Conservation (phyloP, 2,329 filamentous ascomycete genomes). For the Penicillium crustosum region DNA sequence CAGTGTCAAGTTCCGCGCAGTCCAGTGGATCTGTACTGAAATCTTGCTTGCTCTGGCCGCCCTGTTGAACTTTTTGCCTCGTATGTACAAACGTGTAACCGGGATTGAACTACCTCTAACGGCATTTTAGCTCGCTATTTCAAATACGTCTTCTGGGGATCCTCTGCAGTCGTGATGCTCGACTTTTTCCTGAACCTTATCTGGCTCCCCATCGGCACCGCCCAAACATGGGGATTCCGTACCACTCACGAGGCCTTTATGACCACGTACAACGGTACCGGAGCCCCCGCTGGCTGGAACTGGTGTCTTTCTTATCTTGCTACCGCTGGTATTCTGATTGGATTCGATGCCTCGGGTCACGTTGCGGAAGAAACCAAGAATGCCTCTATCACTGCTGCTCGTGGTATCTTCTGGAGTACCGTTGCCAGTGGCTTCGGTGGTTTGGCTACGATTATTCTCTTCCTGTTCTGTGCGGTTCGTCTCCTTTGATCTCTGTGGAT, state of each 20-base stretch:
- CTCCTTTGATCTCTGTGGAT: not conserved
- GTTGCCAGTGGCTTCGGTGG: constrained; percentile 58
- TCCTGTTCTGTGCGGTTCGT: constrained; percentile 54
- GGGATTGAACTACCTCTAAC: constrained; percentile 1
- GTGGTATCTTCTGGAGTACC: constrained; percentile 62
- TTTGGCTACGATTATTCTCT: constrained; percentile 57
- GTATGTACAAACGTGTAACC: constrained; percentile 34
- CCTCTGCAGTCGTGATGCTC: constrained; percentile 53
- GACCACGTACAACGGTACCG: constrained; percentile 60
- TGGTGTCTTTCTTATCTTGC: constrained; percentile 63
- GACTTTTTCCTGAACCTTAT: constrained; percentile 62
- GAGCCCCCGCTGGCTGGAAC: constrained; percentile 59
- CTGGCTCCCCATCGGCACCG: constrained; percentile 60
- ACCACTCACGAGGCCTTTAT: constrained; percentile 60
- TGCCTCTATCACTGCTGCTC: constrained; percentile 55
- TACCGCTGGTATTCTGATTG: constrained; percentile 61
- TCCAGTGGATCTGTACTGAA: constrained; percentile 62
- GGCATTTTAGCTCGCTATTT: constrained; percentile 24
- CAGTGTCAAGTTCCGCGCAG: constrained; percentile 59
- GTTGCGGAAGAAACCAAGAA: constrained; percentile 63
- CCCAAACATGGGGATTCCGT: constrained; percentile 59
- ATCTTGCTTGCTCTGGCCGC: constrained; percentile 52
- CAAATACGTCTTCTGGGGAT: constrained; percentile 50
- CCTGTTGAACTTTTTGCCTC: constrained; percentile 52
- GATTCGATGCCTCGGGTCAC: constrained; percentile 62